A percentile compares a stretch with the other conserved stretches of the same genome.
phyloP scores from a whole-genome alignment of 2,329 filamentous ascomycete genomes.

The Penicillium glabrum region DNA sequence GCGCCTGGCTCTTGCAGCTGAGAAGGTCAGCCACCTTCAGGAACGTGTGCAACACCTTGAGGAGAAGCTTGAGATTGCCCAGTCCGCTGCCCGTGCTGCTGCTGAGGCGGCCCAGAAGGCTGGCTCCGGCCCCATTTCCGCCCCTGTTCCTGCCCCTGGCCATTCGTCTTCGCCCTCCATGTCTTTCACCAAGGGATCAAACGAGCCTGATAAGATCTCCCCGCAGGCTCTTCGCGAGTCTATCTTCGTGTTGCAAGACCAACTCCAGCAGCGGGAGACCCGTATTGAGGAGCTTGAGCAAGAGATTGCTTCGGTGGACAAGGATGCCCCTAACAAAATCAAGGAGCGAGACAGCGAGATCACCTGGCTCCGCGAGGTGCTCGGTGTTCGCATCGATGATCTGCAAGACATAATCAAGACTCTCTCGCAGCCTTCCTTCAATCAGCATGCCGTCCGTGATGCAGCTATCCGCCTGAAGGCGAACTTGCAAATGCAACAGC shows the following conservation, averaged over 20 bases:
- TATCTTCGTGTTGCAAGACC: slow-evolving; percentile 93
- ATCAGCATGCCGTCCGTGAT: slow-evolving; percentile 78
- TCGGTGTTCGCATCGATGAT: slow-evolving; percentile 87
- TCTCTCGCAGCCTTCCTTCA: slow-evolving; percentile 71
- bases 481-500: slow-evolving; percentile 96
- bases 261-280: slow-evolving; percentile 89
- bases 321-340: slow-evolving; percentile 76
- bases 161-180: slow-evolving; percentile 51
- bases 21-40: slow-evolving; percentile 81
- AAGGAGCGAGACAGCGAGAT: slow-evolving; percentile 94
- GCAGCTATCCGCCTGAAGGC: slow-evolving; percentile 90
- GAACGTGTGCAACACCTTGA: slow-evolving; percentile 83
- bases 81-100: slow-evolving; percentile 80
- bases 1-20: slow-evolving; percentile 75
- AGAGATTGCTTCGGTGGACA: slow-evolving; percentile 66
- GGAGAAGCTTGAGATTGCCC: slow-evolving; percentile 86
- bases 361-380: slow-evolving; percentile 87
- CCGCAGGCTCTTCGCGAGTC: slow-evolving; percentile 93
- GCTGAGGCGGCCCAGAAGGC: slow-evolving; percentile 69
- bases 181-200: slow-evolving; percentile 44
- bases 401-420: slow-evolving; percentile 86
- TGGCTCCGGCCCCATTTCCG: slow-evolving; percentile 35
- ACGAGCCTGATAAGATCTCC: slow-evolving; percentile 80
- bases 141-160: slow-evolving; percentile 33
- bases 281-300: slow-evolving; percentile 85